These are phyloP conservation scores for Aspergillus pseudoglaucus DNA, from an alignment of 2,329 filamentous ascomycete species.

Conservation along the genomic window DNA sequence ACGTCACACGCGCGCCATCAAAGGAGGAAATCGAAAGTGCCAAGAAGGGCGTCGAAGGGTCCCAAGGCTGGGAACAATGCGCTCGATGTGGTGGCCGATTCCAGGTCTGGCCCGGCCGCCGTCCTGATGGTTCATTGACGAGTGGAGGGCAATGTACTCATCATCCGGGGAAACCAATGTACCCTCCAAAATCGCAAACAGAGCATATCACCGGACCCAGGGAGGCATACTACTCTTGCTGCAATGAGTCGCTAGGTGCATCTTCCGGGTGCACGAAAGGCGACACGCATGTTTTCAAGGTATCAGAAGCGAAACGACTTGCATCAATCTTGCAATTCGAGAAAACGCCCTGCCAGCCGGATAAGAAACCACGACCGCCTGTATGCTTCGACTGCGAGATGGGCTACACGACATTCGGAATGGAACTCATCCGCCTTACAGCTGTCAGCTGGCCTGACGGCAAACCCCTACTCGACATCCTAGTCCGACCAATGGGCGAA, in stretches of 20 bases:
- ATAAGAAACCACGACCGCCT: constrained; percentile 31
- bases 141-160: constrained; percentile 72
- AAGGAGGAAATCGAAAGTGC: constrained; percentile 61
- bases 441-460: constrained; percentile 80
- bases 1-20: constrained; percentile 63
- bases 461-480: constrained; percentile 68
- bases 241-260: constrained; percentile 66
- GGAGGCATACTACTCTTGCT: constrained; percentile 68
- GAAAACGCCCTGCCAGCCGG: constrained; percentile 55
- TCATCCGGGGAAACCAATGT: constrained; percentile 68
- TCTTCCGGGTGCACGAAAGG: constrained; percentile 66
- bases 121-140: constrained; percentile 67
- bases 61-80: constrained; percentile 77
- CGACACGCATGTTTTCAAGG: constrained; percentile 80
- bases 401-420: constrained; percentile 82
- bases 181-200: constrained; percentile 48
- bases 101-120: constrained; percentile 81
- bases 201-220: constrained; percentile 52
- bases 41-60: constrained; percentile 56
- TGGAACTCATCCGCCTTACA: constrained; percentile 86
- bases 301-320: constrained; percentile 66
- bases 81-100: constrained; percentile 83
- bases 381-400: constrained; percentile 96
- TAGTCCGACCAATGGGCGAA: constrained; percentile 77
- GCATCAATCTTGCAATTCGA: constrained; percentile 74